Percentiles rank a stretch among this genome's conserved stretches.
Evolutionary conservation across 2,329 filamentous ascomycete genomes (phyloP).

Genomic region (Sporothrix pallida): DNA sequence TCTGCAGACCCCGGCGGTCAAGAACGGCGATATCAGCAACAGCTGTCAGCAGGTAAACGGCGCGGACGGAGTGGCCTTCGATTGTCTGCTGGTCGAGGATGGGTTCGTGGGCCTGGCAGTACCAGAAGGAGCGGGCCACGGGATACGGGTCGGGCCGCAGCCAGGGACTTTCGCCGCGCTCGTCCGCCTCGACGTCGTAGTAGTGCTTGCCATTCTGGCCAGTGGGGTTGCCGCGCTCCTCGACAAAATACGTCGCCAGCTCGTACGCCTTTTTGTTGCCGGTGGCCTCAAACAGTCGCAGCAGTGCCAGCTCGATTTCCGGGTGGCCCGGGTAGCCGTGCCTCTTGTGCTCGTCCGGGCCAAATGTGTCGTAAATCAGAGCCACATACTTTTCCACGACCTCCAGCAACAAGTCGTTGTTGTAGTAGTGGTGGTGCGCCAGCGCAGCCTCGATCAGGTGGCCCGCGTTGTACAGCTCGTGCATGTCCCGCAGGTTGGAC

Average conservation of each 20-base stretch:
- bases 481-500: conserved; percentile 25
- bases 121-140: neutral
- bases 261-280: neutral
- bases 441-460: conserved; percentile 13
- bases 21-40: conserved; percentile 1
- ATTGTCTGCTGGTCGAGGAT: neutral
- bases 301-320: conserved; percentile 11
- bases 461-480: conserved; percentile 20
- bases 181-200: conserved; percentile 19
- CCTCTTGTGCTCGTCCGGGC: neutral
- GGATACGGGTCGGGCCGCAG: conserved; percentile 19
- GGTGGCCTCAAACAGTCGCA: neutral
- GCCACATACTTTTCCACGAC: conserved; percentile 6
- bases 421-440: conserved; percentile 1
- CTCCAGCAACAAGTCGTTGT: neutral
- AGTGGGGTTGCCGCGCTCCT: neutral
- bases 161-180: conserved; percentile 16
- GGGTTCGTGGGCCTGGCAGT: conserved; percentile 13
- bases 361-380: conserved; percentile 15
- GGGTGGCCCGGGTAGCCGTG: conserved; percentile 21
- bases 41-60: conserved; percentile 16
- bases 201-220: conserved; percentile 15
- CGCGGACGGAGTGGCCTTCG: conserved; percentile 16
- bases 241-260: neutral
- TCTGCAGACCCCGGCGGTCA: neutral